Percentiles rank a stretch among this genome's conserved stretches.
phyloP scores from a whole-genome alignment of 1,139 yeast species.

The Candida sp. region DNA sequence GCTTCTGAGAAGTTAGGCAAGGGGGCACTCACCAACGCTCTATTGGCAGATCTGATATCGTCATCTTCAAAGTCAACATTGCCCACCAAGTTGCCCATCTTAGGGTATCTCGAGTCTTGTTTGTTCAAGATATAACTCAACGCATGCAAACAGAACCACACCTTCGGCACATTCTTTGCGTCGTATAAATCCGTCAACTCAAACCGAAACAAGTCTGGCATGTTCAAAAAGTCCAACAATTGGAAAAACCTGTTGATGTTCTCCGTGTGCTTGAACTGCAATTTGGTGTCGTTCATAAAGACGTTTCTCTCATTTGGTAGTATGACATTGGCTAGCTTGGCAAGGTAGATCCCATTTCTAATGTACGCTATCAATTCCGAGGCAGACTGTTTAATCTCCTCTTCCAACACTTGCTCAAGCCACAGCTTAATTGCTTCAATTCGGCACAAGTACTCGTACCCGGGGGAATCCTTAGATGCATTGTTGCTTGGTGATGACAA shows the following conservation, averaged over 20 bases:
- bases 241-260: conserved; percentile 87
- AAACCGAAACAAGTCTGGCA: conserved; percentile 88
- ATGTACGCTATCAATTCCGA: conserved; percentile 56
- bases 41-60: conserved; percentile 72
- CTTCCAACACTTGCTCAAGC: conserved; percentile 44
- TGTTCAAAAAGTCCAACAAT: conserved; percentile 68
- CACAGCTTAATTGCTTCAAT: conserved; percentile 80
- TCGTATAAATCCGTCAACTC: conserved; percentile 94
- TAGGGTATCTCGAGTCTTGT: conserved; percentile 58
- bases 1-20: conserved; percentile 67
- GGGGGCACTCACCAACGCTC: conserved; percentile 62
- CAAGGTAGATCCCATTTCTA: conserved; percentile 85
- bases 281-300: conserved; percentile 47
- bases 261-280: conserved; percentile 92
- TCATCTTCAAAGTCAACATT: conserved; percentile 63
- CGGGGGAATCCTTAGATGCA: conserved; percentile 36
- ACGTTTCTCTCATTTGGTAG: conserved; percentile 65
- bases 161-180: conserved; percentile 91
- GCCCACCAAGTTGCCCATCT: conserved; percentile 68
- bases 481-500: conserved; percentile 34
- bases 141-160: conserved; percentile 93
- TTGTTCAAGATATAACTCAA: conserved; percentile 70
- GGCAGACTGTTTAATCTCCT: conserved; percentile 59
- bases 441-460: conserved; percentile 87
- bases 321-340: conserved; percentile 75